Percentiles rank a stretch among this genome's conserved stretches.
Evolutionary conservation across 345 rosid genomes (phyloP).

Genomic region (Moricandia moricandioides): DNA sequence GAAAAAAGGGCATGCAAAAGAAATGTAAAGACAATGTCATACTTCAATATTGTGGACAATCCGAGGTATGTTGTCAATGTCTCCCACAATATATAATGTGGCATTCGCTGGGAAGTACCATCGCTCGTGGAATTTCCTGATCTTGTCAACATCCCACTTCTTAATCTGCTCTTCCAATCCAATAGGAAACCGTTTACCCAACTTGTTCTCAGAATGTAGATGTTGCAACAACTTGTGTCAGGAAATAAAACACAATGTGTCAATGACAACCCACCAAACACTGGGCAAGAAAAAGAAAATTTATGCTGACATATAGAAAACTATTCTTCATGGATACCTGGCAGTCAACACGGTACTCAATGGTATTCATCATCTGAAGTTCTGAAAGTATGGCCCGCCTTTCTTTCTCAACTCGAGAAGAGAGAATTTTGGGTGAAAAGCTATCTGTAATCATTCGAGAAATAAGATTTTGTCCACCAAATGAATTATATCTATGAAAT

Average conservation of each 20-base stretch:
- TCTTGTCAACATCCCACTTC: constrained; percentile 99
- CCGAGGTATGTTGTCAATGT: constrained; percentile 68
- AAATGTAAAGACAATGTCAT: constrained; percentile 33
- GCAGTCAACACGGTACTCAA: constrained; percentile 99
- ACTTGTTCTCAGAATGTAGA: constrained; percentile 98
- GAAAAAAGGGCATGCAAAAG: constrained; percentile 1
- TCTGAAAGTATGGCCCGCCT: constrained; percentile 99
- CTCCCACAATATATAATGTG: constrained; percentile 95
- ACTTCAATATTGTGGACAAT: constrained; percentile 77
- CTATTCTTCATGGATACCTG: constrained; percentile 54
- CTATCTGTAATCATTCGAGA: constrained; percentile 56
- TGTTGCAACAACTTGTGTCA: constrained; percentile 77
- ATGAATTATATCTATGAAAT: background rate
- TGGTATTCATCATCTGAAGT: constrained; percentile 99
- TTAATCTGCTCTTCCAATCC: constrained; percentile 97
- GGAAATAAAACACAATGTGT: constrained; percentile 24
- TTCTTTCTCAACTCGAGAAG: constrained; percentile 97
- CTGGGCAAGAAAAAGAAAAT: constrained; percentile 8
- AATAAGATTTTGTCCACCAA: background rate
- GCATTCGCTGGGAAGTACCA: constrained; percentile 99
- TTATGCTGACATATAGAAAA: constrained; percentile 27
- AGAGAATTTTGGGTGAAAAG: constrained; percentile 90
- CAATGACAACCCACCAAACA: constrained; percentile 10
- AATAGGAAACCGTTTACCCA: constrained; percentile 95
- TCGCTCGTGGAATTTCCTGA: constrained; percentile 95